A percentile compares a stretch with the other conserved stretches of the same genome.
These are phyloP conservation scores for Phytophthora pisi DNA, from an alignment of 352 stramenopile genomes.

Conservation along the genomic window DNA sequence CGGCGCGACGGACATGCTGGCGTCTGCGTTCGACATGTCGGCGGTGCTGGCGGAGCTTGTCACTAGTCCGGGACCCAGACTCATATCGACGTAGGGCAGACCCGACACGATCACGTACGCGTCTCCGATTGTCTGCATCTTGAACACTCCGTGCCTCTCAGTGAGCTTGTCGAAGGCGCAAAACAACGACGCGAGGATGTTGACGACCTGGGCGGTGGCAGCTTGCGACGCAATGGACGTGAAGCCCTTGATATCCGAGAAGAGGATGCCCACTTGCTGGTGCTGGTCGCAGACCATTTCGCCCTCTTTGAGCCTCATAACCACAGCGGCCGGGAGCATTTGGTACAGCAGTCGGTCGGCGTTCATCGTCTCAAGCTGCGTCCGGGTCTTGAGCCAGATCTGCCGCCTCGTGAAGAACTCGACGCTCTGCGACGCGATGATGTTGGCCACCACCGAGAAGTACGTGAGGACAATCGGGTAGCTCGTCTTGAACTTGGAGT, in stretches of 20 bases:
- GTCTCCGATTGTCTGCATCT: slow-evolving; percentile 94
- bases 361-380: slow-evolving; percentile 85
- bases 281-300: slow-evolving; percentile 87
- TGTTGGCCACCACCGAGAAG: slow-evolving; percentile 78
- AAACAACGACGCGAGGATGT: slow-evolving; percentile 93
- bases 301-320: slow-evolving; percentile 86
- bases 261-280: slow-evolving; percentile 89
- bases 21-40: slow-evolving; percentile 31
- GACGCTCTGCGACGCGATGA: slow-evolving; percentile 79
- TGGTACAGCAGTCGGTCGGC: slow-evolving; percentile 85
- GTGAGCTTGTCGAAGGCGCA: slow-evolving; percentile 92
- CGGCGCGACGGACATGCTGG: slow-evolving; percentile 18
- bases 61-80: slow-evolving; percentile 59
- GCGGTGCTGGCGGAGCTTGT: slow-evolving; percentile 23
- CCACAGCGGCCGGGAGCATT: slow-evolving; percentile 84
- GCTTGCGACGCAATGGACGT: slow-evolving; percentile 89
- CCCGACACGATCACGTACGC: slow-evolving; percentile 92
- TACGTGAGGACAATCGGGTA: slow-evolving; percentile 85
- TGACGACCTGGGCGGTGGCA: slow-evolving; percentile 86
- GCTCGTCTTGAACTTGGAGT: slow-evolving; percentile 80
- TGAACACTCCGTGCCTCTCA: slow-evolving; percentile 93
- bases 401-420: slow-evolving; percentile 85
- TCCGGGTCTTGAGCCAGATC: slow-evolving; percentile 87
- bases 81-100: slow-evolving; percentile 88
- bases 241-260: slow-evolving; percentile 93